Conservation (phyloP, 495 filamentous ascomycete species). For the Aspergillus sclerotioniger region DNA sequence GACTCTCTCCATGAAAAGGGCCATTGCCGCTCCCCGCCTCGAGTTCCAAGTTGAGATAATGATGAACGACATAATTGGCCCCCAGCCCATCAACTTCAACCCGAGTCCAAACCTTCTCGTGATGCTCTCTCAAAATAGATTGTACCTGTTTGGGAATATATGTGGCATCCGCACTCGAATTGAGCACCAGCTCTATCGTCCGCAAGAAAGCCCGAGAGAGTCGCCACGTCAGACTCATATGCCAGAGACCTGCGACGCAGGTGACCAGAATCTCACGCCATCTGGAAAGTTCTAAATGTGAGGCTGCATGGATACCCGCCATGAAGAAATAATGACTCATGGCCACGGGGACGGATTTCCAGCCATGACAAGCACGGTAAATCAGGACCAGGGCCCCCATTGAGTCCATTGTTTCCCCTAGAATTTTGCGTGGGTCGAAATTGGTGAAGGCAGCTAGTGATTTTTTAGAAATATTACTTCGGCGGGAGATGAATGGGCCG, state of each 20-base stretch:
- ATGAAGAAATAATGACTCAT: conserved; percentile 2
- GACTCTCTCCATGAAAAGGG: background rate
- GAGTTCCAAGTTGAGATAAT: background rate
- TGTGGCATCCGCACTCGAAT: background rate
- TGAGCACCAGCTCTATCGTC: conserved; percentile 1
- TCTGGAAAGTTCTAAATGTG: background rate
- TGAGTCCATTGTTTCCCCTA: background rate
- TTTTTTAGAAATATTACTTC: no score
- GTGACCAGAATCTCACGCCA: conserved; percentile 1
- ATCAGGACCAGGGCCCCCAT: background rate
- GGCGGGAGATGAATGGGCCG: background rate
- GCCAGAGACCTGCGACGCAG: background rate
- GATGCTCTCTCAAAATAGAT: background rate
- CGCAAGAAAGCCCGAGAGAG: background rate
- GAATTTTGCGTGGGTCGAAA: background rate
- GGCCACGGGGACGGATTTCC: conserved; percentile 2
- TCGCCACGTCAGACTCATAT: background rate
- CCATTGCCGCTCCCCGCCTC: background rate
- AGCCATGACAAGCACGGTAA: background rate
- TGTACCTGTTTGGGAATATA: background rate
- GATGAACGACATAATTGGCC: background rate
- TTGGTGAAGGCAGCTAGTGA: background rate
- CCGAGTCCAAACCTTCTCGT: background rate
- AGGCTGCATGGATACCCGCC: background rate
- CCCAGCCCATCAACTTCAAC: background rate